Percentiles rank a stretch among this genome's conserved stretches.
Evolutionary conservation across 371 early-diverging fungal species (phyloP).

Genomic region (Sporodiniella umbellata): DNA sequence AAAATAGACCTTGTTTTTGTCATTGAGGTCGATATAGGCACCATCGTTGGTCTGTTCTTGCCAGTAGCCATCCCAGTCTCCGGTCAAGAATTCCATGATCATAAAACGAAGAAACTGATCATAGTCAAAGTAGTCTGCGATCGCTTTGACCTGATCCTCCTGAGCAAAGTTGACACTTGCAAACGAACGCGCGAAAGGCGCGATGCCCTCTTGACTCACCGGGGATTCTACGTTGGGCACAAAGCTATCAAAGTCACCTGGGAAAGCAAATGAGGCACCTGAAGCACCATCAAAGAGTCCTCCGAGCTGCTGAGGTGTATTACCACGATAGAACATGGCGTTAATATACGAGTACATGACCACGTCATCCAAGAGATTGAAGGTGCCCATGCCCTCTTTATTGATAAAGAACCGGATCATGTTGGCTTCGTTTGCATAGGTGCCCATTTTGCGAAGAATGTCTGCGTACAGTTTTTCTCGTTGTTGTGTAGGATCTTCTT

Average conservation of each 20-base stretch:
- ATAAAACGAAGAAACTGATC: constrained; percentile 54
- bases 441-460: constrained; percentile 44
- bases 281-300: constrained; percentile 54
- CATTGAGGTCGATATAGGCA: constrained; percentile 48
- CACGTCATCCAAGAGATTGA: constrained; percentile 55
- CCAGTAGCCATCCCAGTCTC: constrained; percentile 61
- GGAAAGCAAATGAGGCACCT: constrained; percentile 43
- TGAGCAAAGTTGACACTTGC: constrained; percentile 28
- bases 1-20: constrained; percentile 38
- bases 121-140: constrained; percentile 36
- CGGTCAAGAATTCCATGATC: constrained; percentile 57
- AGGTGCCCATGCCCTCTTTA: constrained; percentile 50
- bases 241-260: constrained; percentile 28
- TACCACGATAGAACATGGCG: constrained; percentile 48
- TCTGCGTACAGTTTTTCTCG: constrained; percentile 59
- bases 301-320: constrained; percentile 39
- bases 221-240: constrained; percentile 35
- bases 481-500: constrained; percentile 58
- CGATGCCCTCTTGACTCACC: constrained; percentile 25
- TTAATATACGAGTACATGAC: constrained; percentile 43
- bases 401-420: constrained; percentile 52
- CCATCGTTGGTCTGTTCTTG: constrained; percentile 52
- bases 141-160: constrained; percentile 34
- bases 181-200: constrained; percentile 30
- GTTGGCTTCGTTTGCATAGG: constrained; percentile 49